phyloP scores from a whole-genome alignment of 495 filamentous ascomycete species.

The Penicillium waksmanii region DNA sequence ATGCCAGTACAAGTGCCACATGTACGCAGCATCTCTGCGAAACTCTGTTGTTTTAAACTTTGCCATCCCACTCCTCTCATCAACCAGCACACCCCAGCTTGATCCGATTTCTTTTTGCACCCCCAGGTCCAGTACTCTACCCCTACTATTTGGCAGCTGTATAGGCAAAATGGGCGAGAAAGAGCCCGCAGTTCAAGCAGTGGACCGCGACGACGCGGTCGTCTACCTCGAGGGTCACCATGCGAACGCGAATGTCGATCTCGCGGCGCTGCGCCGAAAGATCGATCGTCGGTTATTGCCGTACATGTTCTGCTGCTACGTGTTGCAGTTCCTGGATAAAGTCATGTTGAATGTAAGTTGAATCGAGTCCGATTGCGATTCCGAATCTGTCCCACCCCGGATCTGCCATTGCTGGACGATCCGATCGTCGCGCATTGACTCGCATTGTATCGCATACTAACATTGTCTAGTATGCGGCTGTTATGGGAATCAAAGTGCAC shows the following conservation, averaged over 20 bases:
- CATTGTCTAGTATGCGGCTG: slow-evolving; percentile 50
- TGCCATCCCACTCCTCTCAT: not conserved
- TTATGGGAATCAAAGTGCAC: slow-evolving; percentile 57
- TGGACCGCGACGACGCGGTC: slow-evolving; percentile 38
- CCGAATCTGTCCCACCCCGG: not conserved
- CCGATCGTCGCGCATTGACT: not conserved
- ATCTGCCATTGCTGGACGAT: not conserved
- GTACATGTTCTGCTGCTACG: slow-evolving; percentile 63
- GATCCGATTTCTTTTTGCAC: not conserved
- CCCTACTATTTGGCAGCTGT: not conserved
- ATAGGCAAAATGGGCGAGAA: slow-evolving; percentile 19
- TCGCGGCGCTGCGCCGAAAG: slow-evolving; percentile 37
- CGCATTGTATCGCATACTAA: not conserved
- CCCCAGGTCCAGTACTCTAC: too few species aligned
- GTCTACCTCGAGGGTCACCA: slow-evolving; percentile 36
- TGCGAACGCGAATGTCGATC: slow-evolving; percentile 14
- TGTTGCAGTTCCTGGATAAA: slow-evolving; percentile 70
- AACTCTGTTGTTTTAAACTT: slow-evolving; percentile 6
- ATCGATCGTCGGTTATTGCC: slow-evolving; percentile 57
- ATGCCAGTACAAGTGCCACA: not conserved
- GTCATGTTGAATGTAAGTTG: slow-evolving; percentile 59
- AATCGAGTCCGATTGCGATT: slow-evolving; percentile 9
- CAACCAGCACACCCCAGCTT: slow-evolving; percentile 5
- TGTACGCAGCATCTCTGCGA: slow-evolving; percentile 2
- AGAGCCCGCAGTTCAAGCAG: slow-evolving; percentile 11